phyloP scores from a whole-genome alignment of 108 stramenopile genomes.

The Cyclotella choctawhatcheeana region DNA sequence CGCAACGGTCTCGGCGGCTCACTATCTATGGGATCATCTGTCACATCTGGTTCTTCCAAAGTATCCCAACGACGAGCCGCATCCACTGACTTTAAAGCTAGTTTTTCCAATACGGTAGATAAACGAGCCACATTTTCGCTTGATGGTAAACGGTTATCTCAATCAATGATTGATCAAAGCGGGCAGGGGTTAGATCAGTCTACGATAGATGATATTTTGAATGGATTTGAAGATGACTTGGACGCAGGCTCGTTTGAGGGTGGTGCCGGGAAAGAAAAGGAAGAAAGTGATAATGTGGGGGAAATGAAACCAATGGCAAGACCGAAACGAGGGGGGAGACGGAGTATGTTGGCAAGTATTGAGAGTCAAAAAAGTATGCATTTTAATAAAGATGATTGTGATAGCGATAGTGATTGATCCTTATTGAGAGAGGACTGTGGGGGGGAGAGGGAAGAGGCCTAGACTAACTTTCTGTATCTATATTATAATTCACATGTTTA shows the following conservation, averaged over 20 bases:
- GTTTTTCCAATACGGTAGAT: neutral
- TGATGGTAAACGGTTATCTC: neutral
- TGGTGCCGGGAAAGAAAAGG: no score
- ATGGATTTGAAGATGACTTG: neutral
- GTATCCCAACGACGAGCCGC: neutral
- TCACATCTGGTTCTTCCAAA: neutral
- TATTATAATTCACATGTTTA: no score
- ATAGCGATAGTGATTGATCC: neutral
- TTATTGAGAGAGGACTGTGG: neutral
- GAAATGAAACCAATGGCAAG: no score
- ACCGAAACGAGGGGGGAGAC: no score
- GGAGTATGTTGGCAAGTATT: no score
- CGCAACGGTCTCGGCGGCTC: no score
- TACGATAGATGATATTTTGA: neutral
- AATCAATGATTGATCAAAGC: neutral
- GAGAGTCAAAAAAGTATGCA: slow-evolving; percentile 1
- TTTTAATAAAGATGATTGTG: neutral
- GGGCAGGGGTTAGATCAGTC: neutral
- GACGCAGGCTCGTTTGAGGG: neutral
- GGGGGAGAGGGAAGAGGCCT: neutral
- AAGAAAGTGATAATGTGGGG: no score
- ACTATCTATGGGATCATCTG: neutral
- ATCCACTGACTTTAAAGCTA: neutral
- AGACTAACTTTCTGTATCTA: no score
- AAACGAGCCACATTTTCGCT: neutral